These are phyloP conservation scores for Stylonectria norvegica DNA, from an alignment of 2,329 filamentous ascomycete genomes.

Conservation along the genomic window DNA sequence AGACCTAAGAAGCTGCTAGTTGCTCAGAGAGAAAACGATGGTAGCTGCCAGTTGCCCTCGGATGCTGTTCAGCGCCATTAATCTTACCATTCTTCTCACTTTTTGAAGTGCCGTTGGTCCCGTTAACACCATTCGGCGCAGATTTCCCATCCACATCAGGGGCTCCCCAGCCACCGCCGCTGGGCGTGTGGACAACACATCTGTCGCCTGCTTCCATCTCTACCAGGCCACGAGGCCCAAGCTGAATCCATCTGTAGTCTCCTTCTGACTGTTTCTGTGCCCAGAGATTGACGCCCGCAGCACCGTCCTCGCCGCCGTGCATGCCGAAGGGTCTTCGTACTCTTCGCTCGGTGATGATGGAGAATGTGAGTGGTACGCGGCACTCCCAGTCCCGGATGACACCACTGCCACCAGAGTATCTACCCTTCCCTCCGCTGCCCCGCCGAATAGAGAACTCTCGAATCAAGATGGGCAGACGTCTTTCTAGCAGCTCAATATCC, in stretches of 20 bases:
- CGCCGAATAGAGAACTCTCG: slow-evolving; percentile 24
- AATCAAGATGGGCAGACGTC: slow-evolving; percentile 30
- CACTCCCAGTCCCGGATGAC: slow-evolving; percentile 31
- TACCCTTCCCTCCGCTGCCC: slow-evolving; percentile 27
- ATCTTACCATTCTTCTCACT: not conserved
- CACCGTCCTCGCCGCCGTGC: slow-evolving; percentile 25
- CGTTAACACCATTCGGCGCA: not conserved
- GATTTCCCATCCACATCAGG: not conserved
- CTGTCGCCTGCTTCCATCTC: slow-evolving; percentile 29
- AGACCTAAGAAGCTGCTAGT: not conserved
- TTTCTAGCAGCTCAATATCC: slow-evolving; percentile 33
- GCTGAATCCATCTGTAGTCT: slow-evolving; percentile 25
- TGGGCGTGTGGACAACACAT: slow-evolving; percentile 32
- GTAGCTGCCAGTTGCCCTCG: not conserved
- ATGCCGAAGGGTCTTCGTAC: slow-evolving; percentile 32
- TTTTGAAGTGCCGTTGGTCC: not conserved
- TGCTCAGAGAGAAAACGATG: not conserved
- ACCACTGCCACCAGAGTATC: slow-evolving; percentile 30
- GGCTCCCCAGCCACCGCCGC: slow-evolving; percentile 26
- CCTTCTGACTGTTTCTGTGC: slow-evolving; percentile 22
- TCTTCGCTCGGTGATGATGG: slow-evolving; percentile 32
- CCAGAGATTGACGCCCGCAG: slow-evolving; percentile 25
- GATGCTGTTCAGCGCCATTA: not conserved
- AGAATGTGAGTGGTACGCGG: slow-evolving; percentile 26
- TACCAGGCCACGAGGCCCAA: slow-evolving; percentile 32